Percentiles rank a stretch among this genome's conserved stretches.
These are phyloP conservation scores for Zygotorulaspora sp. DNA, from an alignment of 805 yeast genomes.

Conservation along the genomic window DNA sequence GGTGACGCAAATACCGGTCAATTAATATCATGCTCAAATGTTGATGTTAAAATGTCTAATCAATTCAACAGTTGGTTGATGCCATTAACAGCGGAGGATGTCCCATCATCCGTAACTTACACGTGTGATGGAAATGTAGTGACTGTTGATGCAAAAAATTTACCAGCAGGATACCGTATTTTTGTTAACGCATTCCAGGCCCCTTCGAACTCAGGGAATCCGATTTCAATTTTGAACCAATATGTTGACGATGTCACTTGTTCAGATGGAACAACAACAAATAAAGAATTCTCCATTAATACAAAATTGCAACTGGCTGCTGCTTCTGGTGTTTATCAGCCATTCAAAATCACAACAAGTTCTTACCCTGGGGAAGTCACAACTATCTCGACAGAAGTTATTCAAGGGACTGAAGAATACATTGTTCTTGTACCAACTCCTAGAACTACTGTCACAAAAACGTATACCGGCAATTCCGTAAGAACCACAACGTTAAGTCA, in stretches of 20 bases:
- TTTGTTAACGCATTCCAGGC: constrained; percentile 12
- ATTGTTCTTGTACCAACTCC: constrained; percentile 11
- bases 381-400: constrained; percentile 8
- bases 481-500: constrained; percentile 6
- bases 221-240: constrained; percentile 7
- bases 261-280: constrained; percentile 6
- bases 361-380: constrained; percentile 10
- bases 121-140: constrained; percentile 11
- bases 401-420: constrained; percentile 9
- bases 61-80: constrained; percentile 14
- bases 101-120: constrained; percentile 8
- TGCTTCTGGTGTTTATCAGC: constrained; percentile 9
- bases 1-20: constrained; percentile 9
- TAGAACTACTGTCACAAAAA: constrained; percentile 8
- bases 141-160: constrained; percentile 10
- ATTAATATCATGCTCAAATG: constrained; percentile 12
- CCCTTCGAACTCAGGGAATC: constrained; percentile 8
- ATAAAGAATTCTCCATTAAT: constrained; percentile 6
- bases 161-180: constrained; percentile 13
- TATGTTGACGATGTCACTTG: constrained; percentile 9
- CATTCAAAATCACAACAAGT: constrained; percentile 7
- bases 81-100: constrained; percentile 12
- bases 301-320: constrained; percentile 9
- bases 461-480: constrained; percentile 5
- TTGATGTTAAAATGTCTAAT: constrained; percentile 9